Conservation (phyloP, 768 basidiomycete species). For the Arthromyces matolae region DNA sequence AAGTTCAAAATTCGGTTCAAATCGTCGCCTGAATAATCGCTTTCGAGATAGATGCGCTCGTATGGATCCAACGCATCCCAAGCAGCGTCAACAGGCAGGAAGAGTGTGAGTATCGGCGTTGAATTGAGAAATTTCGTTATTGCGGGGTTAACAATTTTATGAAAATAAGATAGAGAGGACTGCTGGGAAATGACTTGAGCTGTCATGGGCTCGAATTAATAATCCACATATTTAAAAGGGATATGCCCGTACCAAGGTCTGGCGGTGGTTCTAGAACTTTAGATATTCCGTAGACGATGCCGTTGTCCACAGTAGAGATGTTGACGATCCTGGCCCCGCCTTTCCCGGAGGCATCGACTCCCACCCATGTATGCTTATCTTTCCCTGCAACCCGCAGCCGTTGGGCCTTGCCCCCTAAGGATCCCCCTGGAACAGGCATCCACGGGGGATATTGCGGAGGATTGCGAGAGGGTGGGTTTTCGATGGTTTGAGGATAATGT, state of each 20-base stretch:
- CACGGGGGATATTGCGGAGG: slow-evolving; percentile 80
- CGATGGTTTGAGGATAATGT: slow-evolving; percentile 59
- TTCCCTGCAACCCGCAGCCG: slow-evolving; percentile 60
- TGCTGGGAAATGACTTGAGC: slow-evolving; percentile 59
- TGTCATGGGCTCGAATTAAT: slow-evolving; percentile 24
- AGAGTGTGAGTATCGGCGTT: slow-evolving; percentile 77
- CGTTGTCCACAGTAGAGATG: slow-evolving; percentile 62
- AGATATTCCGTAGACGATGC: slow-evolving; percentile 71
- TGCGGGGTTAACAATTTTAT: slow-evolving; percentile 63
- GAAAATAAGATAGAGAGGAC: slow-evolving; percentile 67
- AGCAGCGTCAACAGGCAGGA: slow-evolving; percentile 82
- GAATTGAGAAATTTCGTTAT: slow-evolving; percentile 55
- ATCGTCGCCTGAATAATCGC: slow-evolving; percentile 80
- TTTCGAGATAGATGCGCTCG: slow-evolving; percentile 86
- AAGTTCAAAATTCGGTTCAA: slow-evolving; percentile 72
- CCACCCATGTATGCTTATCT: slow-evolving; percentile 52
- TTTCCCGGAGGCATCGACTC: slow-evolving; percentile 76
- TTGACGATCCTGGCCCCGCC: slow-evolving; percentile 69
- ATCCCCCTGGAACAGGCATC: slow-evolving; percentile 80
- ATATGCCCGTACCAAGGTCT: slow-evolving; percentile 56
- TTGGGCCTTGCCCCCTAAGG: slow-evolving; percentile 80
- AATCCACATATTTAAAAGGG: slow-evolving; percentile 1
- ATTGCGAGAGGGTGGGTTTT: slow-evolving; percentile 59
- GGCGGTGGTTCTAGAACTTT: slow-evolving; percentile 72
- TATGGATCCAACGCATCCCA: slow-evolving; percentile 75